A percentile compares a stretch with the other conserved stretches of the same genome.
phyloP scores from a whole-genome alignment of 1,284 basidiomycete species.

The Neotropicomus parvogracilis region DNA sequence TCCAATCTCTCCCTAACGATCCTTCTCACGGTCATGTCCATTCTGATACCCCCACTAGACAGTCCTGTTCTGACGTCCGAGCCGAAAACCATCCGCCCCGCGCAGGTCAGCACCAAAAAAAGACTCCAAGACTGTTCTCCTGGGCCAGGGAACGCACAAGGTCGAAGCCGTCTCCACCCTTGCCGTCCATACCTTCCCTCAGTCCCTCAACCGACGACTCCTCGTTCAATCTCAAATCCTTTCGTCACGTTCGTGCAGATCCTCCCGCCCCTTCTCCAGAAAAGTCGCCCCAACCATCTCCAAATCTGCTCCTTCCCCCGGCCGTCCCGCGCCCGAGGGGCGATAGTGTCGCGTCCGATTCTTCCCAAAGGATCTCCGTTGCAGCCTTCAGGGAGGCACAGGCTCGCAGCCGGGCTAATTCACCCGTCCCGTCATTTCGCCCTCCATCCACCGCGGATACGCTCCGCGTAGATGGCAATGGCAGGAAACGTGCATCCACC shows the following conservation, averaged over 20 bases:
- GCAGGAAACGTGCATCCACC: slow-evolving; percentile 31
- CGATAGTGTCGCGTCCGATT: slow-evolving; percentile 56
- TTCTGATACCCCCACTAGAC: slow-evolving; percentile 28
- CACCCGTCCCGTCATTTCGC: slow-evolving; percentile 53
- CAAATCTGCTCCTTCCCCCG: slow-evolving; percentile 26
- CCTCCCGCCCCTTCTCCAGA: slow-evolving; percentile 28
- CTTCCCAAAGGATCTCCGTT: slow-evolving; percentile 68
- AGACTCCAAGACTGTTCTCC: slow-evolving; percentile 30
- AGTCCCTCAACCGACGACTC: slow-evolving; percentile 21
- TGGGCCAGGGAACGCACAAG: slow-evolving; percentile 45
- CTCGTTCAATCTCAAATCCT: slow-evolving; percentile 65
- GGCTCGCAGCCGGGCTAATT: slow-evolving; percentile 56
- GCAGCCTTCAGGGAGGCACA: slow-evolving; percentile 76
- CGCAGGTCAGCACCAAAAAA: slow-evolving; percentile 31
- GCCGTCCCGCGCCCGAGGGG: slow-evolving; percentile 49
- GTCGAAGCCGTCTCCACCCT: slow-evolving; percentile 35
- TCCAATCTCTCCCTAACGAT: slow-evolving; percentile 55
- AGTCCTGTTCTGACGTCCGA: slow-evolving; percentile 23
- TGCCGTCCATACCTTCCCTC: slow-evolving; percentile 21
- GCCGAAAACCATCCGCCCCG: slow-evolving; percentile 15
- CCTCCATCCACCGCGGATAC: slow-evolving; percentile 32
- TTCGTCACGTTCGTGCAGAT: slow-evolving; percentile 55
- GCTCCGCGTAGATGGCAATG: slow-evolving; percentile 26
- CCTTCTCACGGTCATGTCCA: slow-evolving; percentile 11
- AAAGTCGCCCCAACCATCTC: slow-evolving; percentile 24